These are phyloP conservation scores for Paecilomyces niveus DNA, from an alignment of 2,329 filamentous ascomycete genomes.

Conservation along the genomic window DNA sequence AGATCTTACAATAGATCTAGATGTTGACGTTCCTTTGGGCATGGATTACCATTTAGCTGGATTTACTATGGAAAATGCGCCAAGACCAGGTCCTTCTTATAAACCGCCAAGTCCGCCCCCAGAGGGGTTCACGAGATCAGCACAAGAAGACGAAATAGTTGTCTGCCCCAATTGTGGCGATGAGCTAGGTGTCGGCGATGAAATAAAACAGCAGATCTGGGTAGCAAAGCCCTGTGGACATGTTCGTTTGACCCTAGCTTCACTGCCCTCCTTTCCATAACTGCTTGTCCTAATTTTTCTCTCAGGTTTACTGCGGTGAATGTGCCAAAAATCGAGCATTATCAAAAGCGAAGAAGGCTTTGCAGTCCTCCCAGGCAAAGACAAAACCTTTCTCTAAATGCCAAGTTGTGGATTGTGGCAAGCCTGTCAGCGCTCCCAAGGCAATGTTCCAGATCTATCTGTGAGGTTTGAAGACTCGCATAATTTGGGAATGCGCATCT, in stretches of 20 bases:
- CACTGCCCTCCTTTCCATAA: neutral
- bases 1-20: constrained; percentile 20
- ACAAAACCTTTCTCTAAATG: constrained; percentile 38
- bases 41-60: constrained; percentile 30
- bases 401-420: constrained; percentile 35
- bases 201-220: constrained; percentile 79
- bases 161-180: constrained; percentile 82
- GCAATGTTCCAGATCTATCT: constrained; percentile 43
- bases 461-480: constrained; percentile 16
- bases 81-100: constrained; percentile 34
- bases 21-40: constrained; percentile 17
- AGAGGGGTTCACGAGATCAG: constrained; percentile 74
- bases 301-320: constrained; percentile 43
- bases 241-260: constrained; percentile 48
- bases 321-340: constrained; percentile 35
- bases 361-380: constrained; percentile 14
- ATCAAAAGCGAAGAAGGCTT: constrained; percentile 26
- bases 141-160: constrained; percentile 63
- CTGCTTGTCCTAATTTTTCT: neutral
- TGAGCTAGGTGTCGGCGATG: constrained; percentile 69
- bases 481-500: neutral
- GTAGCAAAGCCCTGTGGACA: constrained; percentile 86
- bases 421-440: constrained; percentile 28
- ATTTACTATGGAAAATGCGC: constrained; percentile 7
- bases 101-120: constrained; percentile 58